phyloP scores from a whole-genome alignment of 768 basidiomycete species.

The Lentinula sp. region DNA sequence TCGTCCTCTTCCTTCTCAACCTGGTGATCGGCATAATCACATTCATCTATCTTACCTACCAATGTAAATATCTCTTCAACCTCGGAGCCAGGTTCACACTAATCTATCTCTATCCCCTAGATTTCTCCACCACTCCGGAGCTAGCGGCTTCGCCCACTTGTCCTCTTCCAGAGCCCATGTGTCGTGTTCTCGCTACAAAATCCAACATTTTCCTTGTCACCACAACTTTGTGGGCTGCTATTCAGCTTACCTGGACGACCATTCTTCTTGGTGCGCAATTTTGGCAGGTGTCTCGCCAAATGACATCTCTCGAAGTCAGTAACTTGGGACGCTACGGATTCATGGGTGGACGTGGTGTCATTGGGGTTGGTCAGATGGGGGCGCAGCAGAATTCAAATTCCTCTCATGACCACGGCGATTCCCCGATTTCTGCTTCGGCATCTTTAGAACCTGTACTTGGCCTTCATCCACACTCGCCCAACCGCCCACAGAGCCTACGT shows the following conservation, averaged over 20 bases:
- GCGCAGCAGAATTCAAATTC: slow-evolving; percentile 46
- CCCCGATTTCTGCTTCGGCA: slow-evolving; percentile 4
- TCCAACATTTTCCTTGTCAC: slow-evolving; percentile 81
- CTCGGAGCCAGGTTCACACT: slow-evolving; percentile 2
- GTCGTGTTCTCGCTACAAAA: slow-evolving; percentile 49
- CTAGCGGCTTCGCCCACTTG: slow-evolving; percentile 54
- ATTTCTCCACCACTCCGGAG: slow-evolving; percentile 51
- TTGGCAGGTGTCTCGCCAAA: slow-evolving; percentile 90
- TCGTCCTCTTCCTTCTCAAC: slow-evolving; percentile 84
- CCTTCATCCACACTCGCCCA: slow-evolving; percentile 40
- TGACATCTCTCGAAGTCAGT: slow-evolving; percentile 94
- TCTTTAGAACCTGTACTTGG: slow-evolving; percentile 20
- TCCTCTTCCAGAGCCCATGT: slow-evolving; percentile 62
- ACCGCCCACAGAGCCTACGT: slow-evolving; percentile 33
- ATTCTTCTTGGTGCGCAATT: slow-evolving; percentile 81
- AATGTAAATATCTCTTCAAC: slow-evolving; percentile 49
- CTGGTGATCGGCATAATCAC: slow-evolving; percentile 75
- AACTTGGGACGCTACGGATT: slow-evolving; percentile 94
- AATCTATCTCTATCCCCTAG: not conserved
- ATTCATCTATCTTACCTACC: slow-evolving; percentile 81
- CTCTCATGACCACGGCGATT: slow-evolving; percentile 15
- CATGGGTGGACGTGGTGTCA: slow-evolving; percentile 88
- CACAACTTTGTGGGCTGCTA: slow-evolving; percentile 78
- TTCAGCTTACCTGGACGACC: slow-evolving; percentile 93
- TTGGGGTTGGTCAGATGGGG: slow-evolving; percentile 72